These are phyloP conservation scores for Uncinocarpus reesii DNA, from an alignment of 2,329 filamentous ascomycete genomes.

Conservation along the genomic window DNA sequence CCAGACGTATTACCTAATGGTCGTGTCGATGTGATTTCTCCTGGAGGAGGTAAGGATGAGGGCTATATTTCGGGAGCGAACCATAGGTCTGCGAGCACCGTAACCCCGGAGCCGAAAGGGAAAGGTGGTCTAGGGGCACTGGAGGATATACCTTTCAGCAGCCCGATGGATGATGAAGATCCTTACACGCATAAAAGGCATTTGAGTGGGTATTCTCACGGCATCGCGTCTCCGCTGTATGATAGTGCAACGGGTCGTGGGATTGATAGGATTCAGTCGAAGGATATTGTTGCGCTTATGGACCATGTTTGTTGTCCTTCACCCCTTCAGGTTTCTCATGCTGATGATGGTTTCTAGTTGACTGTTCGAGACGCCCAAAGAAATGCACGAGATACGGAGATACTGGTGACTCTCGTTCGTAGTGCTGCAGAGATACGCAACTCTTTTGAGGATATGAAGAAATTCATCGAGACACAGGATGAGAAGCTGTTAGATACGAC, in stretches of 20 bases:
- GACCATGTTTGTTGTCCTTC: conserved; percentile 58
- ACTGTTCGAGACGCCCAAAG: conserved; percentile 94
- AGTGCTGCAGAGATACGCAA: conserved; percentile 95
- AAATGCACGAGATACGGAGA: conserved; percentile 92
- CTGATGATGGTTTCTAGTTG: conserved; percentile 44
- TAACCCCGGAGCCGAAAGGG: conserved; percentile 38
- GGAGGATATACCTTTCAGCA: conserved; percentile 40
- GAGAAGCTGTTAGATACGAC: conserved; percentile 77
- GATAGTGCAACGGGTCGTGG: conserved; percentile 79
- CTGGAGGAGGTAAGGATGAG: conserved; percentile 63
- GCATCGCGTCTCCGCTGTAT: conserved; percentile 79
- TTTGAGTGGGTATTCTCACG: conserved; percentile 81
- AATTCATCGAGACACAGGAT: conserved; percentile 80
- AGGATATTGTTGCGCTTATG: conserved; percentile 95
- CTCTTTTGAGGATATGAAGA: conserved; percentile 91
- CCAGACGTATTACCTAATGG: conserved; percentile 24
- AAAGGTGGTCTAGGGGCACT: conserved; percentile 46
- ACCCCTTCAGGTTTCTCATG: conserved; percentile 18
- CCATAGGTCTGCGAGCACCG: conserved; percentile 42
- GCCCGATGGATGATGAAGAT: conserved; percentile 46
- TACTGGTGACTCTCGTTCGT: conserved; percentile 83
- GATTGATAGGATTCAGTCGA: conserved; percentile 85
- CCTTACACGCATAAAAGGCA: conserved; percentile 57
- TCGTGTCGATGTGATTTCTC: conserved; percentile 42
- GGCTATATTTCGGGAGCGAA: conserved; percentile 77